These are phyloP conservation scores for Galeopsis tetrahit DNA, from an alignment of 257 asterid species.

Conservation along the genomic window DNA sequence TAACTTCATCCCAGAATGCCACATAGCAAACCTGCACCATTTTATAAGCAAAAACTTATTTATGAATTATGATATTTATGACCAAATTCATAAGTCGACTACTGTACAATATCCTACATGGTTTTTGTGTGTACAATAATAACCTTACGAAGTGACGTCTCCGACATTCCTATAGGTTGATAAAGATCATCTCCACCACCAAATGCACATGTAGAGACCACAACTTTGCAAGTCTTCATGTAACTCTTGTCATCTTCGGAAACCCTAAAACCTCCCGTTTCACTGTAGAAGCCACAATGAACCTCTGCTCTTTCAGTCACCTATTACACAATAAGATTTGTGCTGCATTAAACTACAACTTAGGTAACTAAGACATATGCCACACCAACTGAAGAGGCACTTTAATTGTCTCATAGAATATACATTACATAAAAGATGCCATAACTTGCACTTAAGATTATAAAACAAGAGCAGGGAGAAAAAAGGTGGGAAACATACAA, in stretches of 20 bases:
- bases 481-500: slow-evolving; percentile 15
- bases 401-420: slow-evolving; percentile 4
- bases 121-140: slow-evolving; percentile 7
- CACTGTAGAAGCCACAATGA: slow-evolving; percentile 84
- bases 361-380: slow-evolving; percentile 27
- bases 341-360: neutral
- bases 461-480: neutral
- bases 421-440: neutral
- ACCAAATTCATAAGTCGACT: slow-evolving; percentile 31
- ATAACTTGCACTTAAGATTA: slow-evolving; percentile 1
- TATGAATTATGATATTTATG: slow-evolving; percentile 30
- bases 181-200: slow-evolving; percentile 99
- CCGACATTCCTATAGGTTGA: slow-evolving; percentile 85
- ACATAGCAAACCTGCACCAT: slow-evolving; percentile 84
- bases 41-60: slow-evolving; percentile 31
- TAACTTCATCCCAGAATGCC: slow-evolving; percentile 95
- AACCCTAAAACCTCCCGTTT: slow-evolving; percentile 83
- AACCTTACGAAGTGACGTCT: slow-evolving; percentile 50
- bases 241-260: slow-evolving; percentile 75
- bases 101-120: slow-evolving; percentile 24
- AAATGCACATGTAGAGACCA: slow-evolving; percentile 98
- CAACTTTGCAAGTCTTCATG: slow-evolving; percentile 79
- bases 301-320: slow-evolving; percentile 56
- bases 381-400: slow-evolving; percentile 18
- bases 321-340: slow-evolving; percentile 45